Evolutionary conservation across 176 grass and related monocot species (phyloP).

Genomic region (Avena eriantha): DNA sequence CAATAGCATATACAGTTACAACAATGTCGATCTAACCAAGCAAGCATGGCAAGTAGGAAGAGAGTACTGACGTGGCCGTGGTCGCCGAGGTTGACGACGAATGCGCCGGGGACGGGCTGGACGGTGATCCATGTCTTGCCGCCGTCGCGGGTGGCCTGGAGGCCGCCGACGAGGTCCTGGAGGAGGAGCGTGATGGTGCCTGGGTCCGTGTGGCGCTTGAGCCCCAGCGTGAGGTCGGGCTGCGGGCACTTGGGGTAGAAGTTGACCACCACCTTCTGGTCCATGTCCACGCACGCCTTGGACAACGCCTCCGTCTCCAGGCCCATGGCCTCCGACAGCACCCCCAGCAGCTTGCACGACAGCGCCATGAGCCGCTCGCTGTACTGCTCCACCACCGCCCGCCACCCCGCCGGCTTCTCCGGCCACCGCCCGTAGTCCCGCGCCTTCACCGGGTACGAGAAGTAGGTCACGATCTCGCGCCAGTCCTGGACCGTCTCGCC

Average conservation of each 20-base stretch:
- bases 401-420: conserved; percentile 79
- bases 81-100: conserved; percentile 97
- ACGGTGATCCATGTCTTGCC: conserved; percentile 90
- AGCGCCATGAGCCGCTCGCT: conserved; percentile 77
- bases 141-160: conserved; percentile 91
- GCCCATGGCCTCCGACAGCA: conserved; percentile 89
- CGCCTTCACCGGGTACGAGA: conserved; percentile 74
- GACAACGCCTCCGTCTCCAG: conserved; percentile 66
- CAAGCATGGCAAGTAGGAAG: no score
- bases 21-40: neutral
- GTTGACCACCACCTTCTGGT: conserved; percentile 95
- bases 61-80: conserved; percentile 69
- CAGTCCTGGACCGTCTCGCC: conserved; percentile 92
- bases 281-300: conserved; percentile 84
- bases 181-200: conserved; percentile 93
- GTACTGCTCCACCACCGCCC: conserved; percentile 66
- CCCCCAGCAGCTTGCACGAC: conserved; percentile 72
- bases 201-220: conserved; percentile 92
- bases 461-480: conserved; percentile 93
- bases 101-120: conserved; percentile 66
- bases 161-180: conserved; percentile 92
- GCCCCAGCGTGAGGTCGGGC: conserved; percentile 90
- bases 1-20: neutral
- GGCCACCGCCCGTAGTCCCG: conserved; percentile 91
- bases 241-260: conserved; percentile 94